Conservation (phyloP, 257 asterid species). For the Ligustrum vulgare region DNA sequence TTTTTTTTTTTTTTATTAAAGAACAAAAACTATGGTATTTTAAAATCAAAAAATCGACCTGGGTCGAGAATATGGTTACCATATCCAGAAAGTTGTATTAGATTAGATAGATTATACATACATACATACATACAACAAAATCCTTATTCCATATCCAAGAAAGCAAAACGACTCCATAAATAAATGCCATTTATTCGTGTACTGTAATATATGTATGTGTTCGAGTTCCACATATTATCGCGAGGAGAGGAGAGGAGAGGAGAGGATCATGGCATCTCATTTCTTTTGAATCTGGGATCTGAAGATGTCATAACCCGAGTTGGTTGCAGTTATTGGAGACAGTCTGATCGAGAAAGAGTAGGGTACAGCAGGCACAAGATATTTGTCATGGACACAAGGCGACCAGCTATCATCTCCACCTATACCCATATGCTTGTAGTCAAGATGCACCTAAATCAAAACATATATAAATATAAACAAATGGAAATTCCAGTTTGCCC, state of each 20-base stretch:
- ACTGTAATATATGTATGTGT: not conserved
- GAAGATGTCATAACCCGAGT: conserved; percentile 54
- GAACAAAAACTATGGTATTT: too few relatives aligned
- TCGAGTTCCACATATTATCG: conserved; percentile 3
- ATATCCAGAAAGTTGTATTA: not conserved
- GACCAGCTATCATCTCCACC: conserved; percentile 99
- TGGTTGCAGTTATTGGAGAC: conserved; percentile 50
- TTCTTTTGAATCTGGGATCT: conserved; percentile 44
- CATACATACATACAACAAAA: not conserved
- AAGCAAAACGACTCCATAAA: not conserved
- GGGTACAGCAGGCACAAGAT: conserved; percentile 73
- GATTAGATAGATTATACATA: too few relatives aligned
- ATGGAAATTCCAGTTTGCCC: not conserved
- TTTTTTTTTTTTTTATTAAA: too few relatives aligned
- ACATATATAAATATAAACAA: too few relatives aligned
- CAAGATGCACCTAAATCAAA: conserved; percentile 81
- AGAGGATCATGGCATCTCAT: conserved; percentile 6
- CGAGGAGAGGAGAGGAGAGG: conserved; percentile 15
- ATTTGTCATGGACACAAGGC: conserved; percentile 76
- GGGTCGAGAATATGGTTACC: too few relatives aligned
- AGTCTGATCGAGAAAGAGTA: conserved; percentile 74
- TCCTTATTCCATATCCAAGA: not conserved
- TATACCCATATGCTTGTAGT: conserved; percentile 90
- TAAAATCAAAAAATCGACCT: too few relatives aligned
- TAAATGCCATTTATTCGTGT: not conserved